phyloP scores from a whole-genome alignment of 768 basidiomycete species.

The Xanthoconium purpureum region DNA sequence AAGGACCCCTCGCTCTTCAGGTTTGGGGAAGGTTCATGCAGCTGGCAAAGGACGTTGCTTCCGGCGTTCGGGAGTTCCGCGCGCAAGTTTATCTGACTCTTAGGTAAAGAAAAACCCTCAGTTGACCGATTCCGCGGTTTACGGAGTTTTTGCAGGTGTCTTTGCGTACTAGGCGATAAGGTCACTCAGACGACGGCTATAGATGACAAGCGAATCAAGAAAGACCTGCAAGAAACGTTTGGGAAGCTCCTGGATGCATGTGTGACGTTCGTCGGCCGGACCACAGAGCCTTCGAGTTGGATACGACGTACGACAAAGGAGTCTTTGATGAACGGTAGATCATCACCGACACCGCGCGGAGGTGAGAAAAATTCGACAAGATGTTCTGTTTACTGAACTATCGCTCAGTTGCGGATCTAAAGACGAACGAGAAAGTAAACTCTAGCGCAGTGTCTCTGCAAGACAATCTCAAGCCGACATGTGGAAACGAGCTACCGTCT shows the following conservation, averaged over 20 bases:
- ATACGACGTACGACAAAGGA: constrained; percentile 69
- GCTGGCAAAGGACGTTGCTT: constrained; percentile 75
- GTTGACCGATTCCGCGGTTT: constrained; percentile 6
- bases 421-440: constrained; percentile 61
- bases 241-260: constrained; percentile 81
- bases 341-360: constrained; percentile 60
- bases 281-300: constrained; percentile 76
- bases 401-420: constrained; percentile 35
- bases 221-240: constrained; percentile 91
- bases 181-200: constrained; percentile 85
- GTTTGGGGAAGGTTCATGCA: constrained; percentile 82
- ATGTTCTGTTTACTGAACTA: neutral
- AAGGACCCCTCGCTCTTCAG: constrained; percentile 89
- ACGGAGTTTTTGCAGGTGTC: constrained; percentile 47
- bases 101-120: constrained; percentile 47
- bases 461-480: constrained; percentile 28
- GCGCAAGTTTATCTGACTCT: constrained; percentile 68
- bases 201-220: constrained; percentile 83
- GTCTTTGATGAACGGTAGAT: constrained; percentile 61
- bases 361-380: constrained; percentile 35
- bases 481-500: constrained; percentile 28
- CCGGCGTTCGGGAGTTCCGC: constrained; percentile 64
- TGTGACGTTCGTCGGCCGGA: constrained; percentile 68
- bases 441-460: constrained; percentile 41
- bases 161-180: constrained; percentile 78